Conservation (phyloP, 2,329 filamentous ascomycete species). For the Tolypocladium amazonense region DNA sequence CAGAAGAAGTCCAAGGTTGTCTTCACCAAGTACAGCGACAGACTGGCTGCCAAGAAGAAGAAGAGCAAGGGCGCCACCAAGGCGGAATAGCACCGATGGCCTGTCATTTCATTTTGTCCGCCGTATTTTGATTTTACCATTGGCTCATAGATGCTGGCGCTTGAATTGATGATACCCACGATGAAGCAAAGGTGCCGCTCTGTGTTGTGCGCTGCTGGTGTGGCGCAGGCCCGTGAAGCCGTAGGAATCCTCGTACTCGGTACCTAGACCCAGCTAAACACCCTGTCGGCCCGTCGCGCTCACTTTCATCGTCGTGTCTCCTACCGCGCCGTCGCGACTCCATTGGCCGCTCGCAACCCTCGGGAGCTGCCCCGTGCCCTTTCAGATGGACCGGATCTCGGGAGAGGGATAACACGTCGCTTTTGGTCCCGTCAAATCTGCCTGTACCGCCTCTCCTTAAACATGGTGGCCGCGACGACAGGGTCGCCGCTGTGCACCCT, state of each 20-base stretch:
- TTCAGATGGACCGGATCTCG: not conserved
- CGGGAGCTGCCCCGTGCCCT: not conserved
- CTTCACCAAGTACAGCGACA: conserved; percentile 47
- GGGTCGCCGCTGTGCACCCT: conserved; percentile 20
- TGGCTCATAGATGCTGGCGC: conserved; percentile 2
- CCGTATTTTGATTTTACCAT: not conserved
- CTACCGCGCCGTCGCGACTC: not conserved
- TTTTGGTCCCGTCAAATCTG: not conserved
- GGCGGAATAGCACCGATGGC: not conserved
- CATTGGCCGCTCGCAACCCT: not conserved
- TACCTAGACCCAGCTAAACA: not conserved
- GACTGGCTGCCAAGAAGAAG: conserved; percentile 34
- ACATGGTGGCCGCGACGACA: conserved; percentile 14
- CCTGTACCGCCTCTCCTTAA: not conserved
- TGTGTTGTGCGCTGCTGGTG: not conserved
- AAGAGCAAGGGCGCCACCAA: conserved; percentile 5
- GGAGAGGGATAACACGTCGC: not conserved
- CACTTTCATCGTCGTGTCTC: not conserved
- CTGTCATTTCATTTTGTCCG: not conserved
- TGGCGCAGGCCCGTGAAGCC: conserved; percentile 5
- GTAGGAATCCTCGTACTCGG: no score
- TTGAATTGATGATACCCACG: conserved; percentile 8
- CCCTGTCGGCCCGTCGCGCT: not conserved
- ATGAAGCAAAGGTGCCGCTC: not conserved
- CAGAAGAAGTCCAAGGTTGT: conserved; percentile 47